phyloP scores from a whole-genome alignment of 768 basidiomycete species.

The Austroboletus festivus region DNA sequence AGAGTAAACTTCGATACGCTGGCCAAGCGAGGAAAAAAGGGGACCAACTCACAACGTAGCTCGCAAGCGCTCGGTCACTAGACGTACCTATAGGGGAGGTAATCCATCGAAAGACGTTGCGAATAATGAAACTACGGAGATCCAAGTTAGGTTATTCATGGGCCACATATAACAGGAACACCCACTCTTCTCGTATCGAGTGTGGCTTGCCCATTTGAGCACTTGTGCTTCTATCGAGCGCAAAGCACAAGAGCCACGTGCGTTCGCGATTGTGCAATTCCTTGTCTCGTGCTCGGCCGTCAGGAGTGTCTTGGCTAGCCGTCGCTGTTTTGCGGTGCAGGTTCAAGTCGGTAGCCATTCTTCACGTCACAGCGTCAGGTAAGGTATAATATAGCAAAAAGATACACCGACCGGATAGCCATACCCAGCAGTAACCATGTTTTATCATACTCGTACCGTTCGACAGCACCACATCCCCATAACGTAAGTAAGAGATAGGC shows the following conservation, averaged over 20 bases:
- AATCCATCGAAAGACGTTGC: slow-evolving; percentile 76
- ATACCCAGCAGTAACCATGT: slow-evolving; percentile 91
- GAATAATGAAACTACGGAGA: slow-evolving; percentile 71
- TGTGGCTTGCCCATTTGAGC: slow-evolving; percentile 98
- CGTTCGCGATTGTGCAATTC: slow-evolving; percentile 94
- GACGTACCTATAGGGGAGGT: slow-evolving; percentile 59
- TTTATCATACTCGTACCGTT: slow-evolving; percentile 94
- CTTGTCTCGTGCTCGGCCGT: slow-evolving; percentile 71
- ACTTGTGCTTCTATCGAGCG: slow-evolving; percentile 83
- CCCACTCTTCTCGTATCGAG: slow-evolving; percentile 90
- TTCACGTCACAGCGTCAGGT: slow-evolving; percentile 29
- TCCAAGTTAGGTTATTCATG: neutral
- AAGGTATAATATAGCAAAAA: neutral
- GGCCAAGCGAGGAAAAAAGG: neutral
- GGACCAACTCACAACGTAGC: slow-evolving; percentile 60
- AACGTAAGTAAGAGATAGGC: slow-evolving; percentile 86
- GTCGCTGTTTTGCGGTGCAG: slow-evolving; percentile 80
- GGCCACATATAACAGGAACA: slow-evolving; percentile 11
- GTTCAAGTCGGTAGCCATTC: slow-evolving; percentile 96
- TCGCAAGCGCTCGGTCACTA: slow-evolving; percentile 66
- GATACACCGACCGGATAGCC: slow-evolving; percentile 61
- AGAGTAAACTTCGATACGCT: slow-evolving; percentile 1
- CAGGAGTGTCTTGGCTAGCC: slow-evolving; percentile 64
- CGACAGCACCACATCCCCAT: slow-evolving; percentile 93
- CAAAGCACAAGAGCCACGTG: slow-evolving; percentile 88